These are phyloP conservation scores for Penicillium nordicum DNA, from an alignment of 2,329 filamentous ascomycete species.

Conservation along the genomic window DNA sequence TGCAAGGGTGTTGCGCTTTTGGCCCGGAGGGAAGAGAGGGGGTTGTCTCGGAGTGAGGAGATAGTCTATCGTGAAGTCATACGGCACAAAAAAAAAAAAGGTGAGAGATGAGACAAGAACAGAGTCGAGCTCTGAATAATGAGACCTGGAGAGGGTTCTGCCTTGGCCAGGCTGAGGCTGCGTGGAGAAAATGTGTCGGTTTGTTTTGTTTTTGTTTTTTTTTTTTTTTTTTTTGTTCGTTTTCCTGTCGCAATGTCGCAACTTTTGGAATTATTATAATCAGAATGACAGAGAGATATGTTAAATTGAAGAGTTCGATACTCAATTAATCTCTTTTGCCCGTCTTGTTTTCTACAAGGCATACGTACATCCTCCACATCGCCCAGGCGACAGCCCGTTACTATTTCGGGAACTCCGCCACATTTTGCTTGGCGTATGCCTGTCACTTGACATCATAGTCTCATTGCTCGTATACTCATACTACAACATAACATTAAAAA, in stretches of 20 bases:
- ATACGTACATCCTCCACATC: slow-evolving; percentile 1
- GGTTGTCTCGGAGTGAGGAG: neutral
- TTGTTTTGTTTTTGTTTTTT: slow-evolving; percentile 3
- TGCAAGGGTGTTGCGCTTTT: slow-evolving; percentile 23
- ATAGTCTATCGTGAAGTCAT: slow-evolving; percentile 8
- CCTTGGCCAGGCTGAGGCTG: neutral
- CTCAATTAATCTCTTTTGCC: neutral
- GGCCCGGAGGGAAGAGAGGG: slow-evolving; percentile 1
- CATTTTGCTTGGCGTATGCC: slow-evolving; percentile 8
- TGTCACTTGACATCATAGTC: slow-evolving; percentile 3
- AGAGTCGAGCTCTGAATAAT: neutral
- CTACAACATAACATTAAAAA: neutral
- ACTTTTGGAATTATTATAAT: neutral
- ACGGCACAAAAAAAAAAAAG: neutral
- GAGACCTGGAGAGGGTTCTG: neutral
- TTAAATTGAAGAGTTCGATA: neutral
- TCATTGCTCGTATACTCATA: slow-evolving; percentile 8
- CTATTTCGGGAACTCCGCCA: slow-evolving; percentile 26
- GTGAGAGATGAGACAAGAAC: neutral
- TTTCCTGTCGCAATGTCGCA: neutral
- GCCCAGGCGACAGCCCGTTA: slow-evolving; percentile 26
- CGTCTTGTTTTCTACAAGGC: neutral
- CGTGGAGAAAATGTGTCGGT: neutral
- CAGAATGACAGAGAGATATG: neutral
- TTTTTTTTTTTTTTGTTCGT: slow-evolving; percentile 1